phyloP scores from a whole-genome alignment of 495 filamentous ascomycete species.

The Lasiosphaeriaceae sp. region DNA sequence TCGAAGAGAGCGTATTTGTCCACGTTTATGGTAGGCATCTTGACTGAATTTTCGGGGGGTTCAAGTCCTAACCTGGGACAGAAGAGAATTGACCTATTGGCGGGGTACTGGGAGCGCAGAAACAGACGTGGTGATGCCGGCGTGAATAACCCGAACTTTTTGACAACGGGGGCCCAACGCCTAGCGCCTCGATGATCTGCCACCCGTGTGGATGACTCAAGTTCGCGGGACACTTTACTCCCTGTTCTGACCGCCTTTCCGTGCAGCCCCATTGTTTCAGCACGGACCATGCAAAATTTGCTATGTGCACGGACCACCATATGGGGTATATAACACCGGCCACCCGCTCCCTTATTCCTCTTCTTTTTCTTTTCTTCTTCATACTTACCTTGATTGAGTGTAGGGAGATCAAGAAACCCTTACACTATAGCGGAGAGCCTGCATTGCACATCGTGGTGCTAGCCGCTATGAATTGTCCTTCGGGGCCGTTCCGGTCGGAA shows the following conservation, averaged over 20 bases:
- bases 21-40: conserved; percentile 89
- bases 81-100: conserved; percentile 15
- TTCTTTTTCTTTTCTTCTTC: conserved; percentile 21
- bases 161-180: conserved; percentile 18
- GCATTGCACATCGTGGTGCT: conserved; percentile 18
- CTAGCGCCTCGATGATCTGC: not conserved
- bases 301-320: conserved; percentile 15
- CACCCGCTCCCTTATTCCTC: conserved; percentile 4
- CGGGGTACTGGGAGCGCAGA: conserved; percentile 1
- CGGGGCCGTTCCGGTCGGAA: conserved; percentile 13
- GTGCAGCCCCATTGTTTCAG: not conserved
- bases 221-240: conserved; percentile 26
- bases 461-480: conserved; percentile 14
- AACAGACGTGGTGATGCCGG: conserved; percentile 7
- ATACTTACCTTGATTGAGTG: conserved; percentile 27
- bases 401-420: conserved; percentile 15
- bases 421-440: conserved; percentile 3
- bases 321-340: not conserved
- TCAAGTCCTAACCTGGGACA: not conserved
- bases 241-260: conserved; percentile 14
- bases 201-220: conserved; percentile 27
- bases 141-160: conserved; percentile 16
- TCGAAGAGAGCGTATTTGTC: conserved; percentile 94
- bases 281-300: not conserved
- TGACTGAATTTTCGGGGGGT: not conserved